Evolutionary conservation across 2,329 filamentous ascomycete genomes (phyloP), one percentile per base, ranked within the genome.

Genomic region (Ascochyta rabiei): DNA sequence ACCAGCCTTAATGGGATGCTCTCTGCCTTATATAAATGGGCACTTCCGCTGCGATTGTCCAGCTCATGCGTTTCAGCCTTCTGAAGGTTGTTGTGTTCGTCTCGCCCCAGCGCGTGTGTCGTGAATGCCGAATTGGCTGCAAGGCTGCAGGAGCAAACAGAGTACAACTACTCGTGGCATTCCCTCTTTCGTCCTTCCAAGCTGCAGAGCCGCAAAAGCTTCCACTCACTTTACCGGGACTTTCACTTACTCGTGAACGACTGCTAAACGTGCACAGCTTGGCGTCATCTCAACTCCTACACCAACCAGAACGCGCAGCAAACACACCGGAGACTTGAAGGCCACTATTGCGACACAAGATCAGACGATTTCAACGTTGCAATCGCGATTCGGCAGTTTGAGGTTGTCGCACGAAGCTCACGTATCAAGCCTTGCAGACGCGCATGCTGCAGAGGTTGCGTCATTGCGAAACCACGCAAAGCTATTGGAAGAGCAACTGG

Each of bases 391-490:
- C 39, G 55, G 63, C 10, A 67, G 60, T 46, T 59, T 79, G 48
- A 69, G 70, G 40, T 62, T 60, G 21, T 72, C 76, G 12, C 75
- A 79, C 53, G 75, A 79, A 52, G 67, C 72, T 4, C 74, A 78
- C 48, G 53, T 77, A 18, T 56, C 57, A 15, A 75, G 66, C 45
- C 61, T 79, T 34, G 64, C 62, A 46, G 70, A 74, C 34, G 62
- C 75, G n/a, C 76, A 79, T 59, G 64, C 66, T 15, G 69, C 68
- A 24, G 77, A 79, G 63, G 49, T 79, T 9, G 67, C 69, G n/a
- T 74, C 75, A 7, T 55, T 77, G 30, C 70, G 64, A 21, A 66
- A 73, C 19, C 76, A 79, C 57, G 67, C 75, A 34, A 63, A 62
- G 42, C 64, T 74, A 15, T 67, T 79, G 31, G 77, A 79, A 60